Evolutionary conservation across 2,329 filamentous ascomycete genomes (phyloP), one percentile per base, ranked within the genome.

Genomic region (Aspergillus texensis): DNA sequence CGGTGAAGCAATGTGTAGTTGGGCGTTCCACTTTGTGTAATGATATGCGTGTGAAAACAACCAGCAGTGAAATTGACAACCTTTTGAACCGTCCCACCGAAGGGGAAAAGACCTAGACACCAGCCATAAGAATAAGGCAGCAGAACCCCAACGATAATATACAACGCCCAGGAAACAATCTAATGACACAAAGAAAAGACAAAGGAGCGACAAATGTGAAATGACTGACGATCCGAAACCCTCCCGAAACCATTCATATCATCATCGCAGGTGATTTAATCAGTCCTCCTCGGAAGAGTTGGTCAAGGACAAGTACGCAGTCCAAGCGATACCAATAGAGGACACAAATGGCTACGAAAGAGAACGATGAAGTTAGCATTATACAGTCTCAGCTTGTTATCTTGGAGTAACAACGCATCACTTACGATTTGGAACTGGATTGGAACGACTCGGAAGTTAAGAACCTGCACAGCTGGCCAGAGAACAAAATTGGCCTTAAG

Each of bases 381-480:
- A 12, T 55, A 34, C n/a, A 28, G 16, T 6, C 52, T 16, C 30
- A 24, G 5, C 10, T 41, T 21, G n/a, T 26, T 34, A 14, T 19
- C 32, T 39, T 26, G 3, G 6, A 11, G n/a, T n/a, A n/a, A 32
- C 48, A 69, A 59, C 21, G 32, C n/a, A 16, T 39, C 34, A 86
- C 93, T 84, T 81, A 97, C 94, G 79, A 99, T 91, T 79, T 99
- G 95, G 78, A 95, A 96, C 76, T 96, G 94, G 59, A 98, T 90
- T 16, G 95, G 95, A 84, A 99, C 93, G 70, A 98, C 77, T 34
- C 94, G 88, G 82, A 99, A 99, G 83, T 99, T 99, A 81, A 99
- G 86, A 67, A 98, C 89, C 81, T 99, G 95, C 52, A 99, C 95
- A 6, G 91, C 88, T 28, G 95, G 95, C 95, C 95, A 99, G 28